Conservation (phyloP, 768 basidiomycete genomes). For the Boletus reticuloceps region DNA sequence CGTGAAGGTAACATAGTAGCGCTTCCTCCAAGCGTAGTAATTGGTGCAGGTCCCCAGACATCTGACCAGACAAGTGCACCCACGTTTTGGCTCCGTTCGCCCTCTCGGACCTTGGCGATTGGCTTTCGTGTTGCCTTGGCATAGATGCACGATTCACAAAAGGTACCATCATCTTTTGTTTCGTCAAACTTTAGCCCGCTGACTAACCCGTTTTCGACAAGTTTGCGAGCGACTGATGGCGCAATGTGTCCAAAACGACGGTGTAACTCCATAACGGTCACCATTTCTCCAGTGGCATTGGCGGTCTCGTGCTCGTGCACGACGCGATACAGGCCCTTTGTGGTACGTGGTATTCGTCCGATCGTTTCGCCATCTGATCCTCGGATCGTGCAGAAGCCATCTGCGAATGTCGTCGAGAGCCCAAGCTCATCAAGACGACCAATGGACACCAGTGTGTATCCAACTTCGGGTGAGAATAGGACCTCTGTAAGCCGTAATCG, state of each 20-base stretch:
- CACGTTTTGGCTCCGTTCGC: background rate
- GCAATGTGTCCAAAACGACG: background rate
- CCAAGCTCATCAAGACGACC: slow-evolving; percentile 2
- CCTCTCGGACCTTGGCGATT: background rate
- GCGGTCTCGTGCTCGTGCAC: background rate
- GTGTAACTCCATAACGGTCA: background rate
- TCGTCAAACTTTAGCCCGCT: background rate
- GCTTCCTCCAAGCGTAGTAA: background rate
- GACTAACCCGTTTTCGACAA: background rate
- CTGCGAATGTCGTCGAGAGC: background rate
- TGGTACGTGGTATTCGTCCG: background rate
- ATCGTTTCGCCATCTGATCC: background rate
- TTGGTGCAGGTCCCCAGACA: background rate
- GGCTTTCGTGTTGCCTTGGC: background rate
- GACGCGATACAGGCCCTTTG: background rate
- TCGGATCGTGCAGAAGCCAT: background rate
- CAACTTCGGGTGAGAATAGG: background rate
- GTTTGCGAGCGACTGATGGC: background rate
- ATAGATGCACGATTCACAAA: background rate
- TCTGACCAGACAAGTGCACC: background rate
- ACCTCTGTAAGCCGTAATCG: background rate
- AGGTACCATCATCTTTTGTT: background rate
- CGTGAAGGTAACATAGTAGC: background rate
- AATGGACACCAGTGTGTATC: background rate
- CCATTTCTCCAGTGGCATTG: background rate